phyloP scores from a whole-genome alignment of 768 basidiomycete species.

The Collybia mongolica region DNA sequence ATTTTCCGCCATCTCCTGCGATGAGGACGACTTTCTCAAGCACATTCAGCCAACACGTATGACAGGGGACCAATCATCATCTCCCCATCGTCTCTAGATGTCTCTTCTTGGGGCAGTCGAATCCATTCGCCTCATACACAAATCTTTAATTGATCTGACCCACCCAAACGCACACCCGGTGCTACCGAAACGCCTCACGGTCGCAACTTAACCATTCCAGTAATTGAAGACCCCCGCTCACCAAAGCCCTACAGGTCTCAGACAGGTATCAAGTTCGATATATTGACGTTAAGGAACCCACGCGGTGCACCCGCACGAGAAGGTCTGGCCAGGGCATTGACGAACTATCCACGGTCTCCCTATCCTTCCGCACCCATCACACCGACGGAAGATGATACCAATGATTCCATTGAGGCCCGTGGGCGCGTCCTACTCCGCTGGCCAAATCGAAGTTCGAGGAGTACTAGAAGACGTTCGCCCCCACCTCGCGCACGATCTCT shows the following conservation, averaged over 20 bases:
- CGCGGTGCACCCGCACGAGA: slow-evolving; percentile 14
- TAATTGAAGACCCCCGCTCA: slow-evolving; percentile 38
- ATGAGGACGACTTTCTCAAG: slow-evolving; percentile 54
- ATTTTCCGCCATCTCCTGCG: slow-evolving; percentile 62
- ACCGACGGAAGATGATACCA: slow-evolving; percentile 7
- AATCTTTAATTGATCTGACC: slow-evolving; percentile 32
- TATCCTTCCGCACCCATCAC: slow-evolving; percentile 26
- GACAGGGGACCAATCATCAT: slow-evolving; percentile 66
- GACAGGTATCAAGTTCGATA: slow-evolving; percentile 11
- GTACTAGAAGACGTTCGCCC: slow-evolving; percentile 2
- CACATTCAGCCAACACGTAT: slow-evolving; percentile 58
- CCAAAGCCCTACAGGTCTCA: slow-evolving; percentile 26
- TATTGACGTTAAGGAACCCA: slow-evolving; percentile 12
- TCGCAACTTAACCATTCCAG: slow-evolving; percentile 13
- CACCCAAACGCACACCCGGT: slow-evolving; percentile 21
- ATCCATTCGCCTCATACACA: slow-evolving; percentile 32
- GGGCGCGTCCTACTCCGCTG: slow-evolving; percentile 4
- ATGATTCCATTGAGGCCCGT: slow-evolving; percentile 12
- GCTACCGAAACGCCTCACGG: background rate
- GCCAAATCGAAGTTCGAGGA: slow-evolving; percentile 2
- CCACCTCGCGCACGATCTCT: slow-evolving; percentile 16
- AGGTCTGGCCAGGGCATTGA: slow-evolving; percentile 26
- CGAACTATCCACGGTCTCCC: slow-evolving; percentile 39
- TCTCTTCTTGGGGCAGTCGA: slow-evolving; percentile 56
- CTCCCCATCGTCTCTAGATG: slow-evolving; percentile 50